Base-by-base conservation (phyloP, 768 basidiomycete genomes). In the Leccinellum albellum region DNA sequence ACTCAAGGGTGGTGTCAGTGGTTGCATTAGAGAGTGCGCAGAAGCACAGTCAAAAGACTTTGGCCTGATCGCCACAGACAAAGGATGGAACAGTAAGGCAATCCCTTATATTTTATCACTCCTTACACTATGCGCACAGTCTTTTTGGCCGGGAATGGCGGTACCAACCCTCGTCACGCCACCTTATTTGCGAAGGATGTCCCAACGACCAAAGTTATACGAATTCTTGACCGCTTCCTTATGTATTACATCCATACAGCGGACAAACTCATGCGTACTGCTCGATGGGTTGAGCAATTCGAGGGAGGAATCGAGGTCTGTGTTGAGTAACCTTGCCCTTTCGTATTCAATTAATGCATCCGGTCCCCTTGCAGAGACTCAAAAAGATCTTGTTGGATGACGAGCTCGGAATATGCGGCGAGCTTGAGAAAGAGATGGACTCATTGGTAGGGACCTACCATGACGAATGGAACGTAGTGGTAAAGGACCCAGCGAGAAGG, bases 41-140 rank as follows among this genome's bases (percentile, higher is more conserved):
- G 88, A 89, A 69, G 88, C 88, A 2, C 88, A 91, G 63, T 74
- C 75, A 13, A 87, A 83, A 65, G 87, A 89, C 68, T 91, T 89
- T 62, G 88, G 88, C 13, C 70, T 89, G 37, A 89, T 89, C 55
- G 88, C 87, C 1, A 88, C 86, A 0, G 84, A 83, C 70, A 88
- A 89, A 69, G 88, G 88, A n/a, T 89, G 87, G 86, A 88, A 89
- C 62, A 67, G 79, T 82, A 59, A 57, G 75, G 15, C 23, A 13
- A 26, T 37, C 17, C 37, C 37, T 8, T 37, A 37, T 37, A n/a
- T n/a, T 1, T n/a, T n/a, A 3, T 37, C 4, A 2, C 8, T 8
- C 17, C 2, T 37, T n/a, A 9, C 8, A 17, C 35, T n/a, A n/a
- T n/a, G 35, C 35, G 10, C 17, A 4, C 35, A 37, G 35, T 37